These are phyloP conservation scores for Lasiodiplodia sp. DNA, from an alignment of 2,329 filamentous ascomycete genomes.

Conservation along the genomic window DNA sequence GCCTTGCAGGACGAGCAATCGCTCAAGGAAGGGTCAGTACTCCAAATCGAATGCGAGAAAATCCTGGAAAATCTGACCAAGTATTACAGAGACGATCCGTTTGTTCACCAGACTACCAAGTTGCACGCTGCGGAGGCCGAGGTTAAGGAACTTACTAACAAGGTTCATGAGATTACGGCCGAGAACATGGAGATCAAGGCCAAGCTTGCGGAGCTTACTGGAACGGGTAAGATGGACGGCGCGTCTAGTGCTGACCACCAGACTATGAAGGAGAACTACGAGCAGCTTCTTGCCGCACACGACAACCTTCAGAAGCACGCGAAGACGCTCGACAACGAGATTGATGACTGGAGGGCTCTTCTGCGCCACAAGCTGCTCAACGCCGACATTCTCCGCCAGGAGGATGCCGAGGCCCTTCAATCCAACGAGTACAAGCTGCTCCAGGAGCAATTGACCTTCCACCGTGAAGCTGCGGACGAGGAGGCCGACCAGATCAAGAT, in stretches of 20 bases:
- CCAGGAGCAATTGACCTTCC: slow-evolving; percentile 43
- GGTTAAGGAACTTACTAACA: slow-evolving; percentile 30
- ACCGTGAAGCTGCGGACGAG: slow-evolving; percentile 42
- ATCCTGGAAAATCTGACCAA: slow-evolving; percentile 20
- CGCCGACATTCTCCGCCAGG: slow-evolving; percentile 42
- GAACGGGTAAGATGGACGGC: slow-evolving; percentile 34
- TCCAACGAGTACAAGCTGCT: slow-evolving; percentile 44
- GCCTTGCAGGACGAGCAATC: slow-evolving; percentile 43
- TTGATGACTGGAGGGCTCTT: slow-evolving; percentile 46
- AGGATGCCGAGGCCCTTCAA: slow-evolving; percentile 42
- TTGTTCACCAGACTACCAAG: slow-evolving; percentile 49
- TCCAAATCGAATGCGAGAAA: slow-evolving; percentile 32
- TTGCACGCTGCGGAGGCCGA: slow-evolving; percentile 45
- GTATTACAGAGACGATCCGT: slow-evolving; percentile 35
- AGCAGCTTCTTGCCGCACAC: slow-evolving; percentile 44
- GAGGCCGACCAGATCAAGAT: slow-evolving; percentile 42
- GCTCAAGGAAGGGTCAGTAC: slow-evolving; percentile 38
- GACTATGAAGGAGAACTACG: slow-evolving; percentile 44
- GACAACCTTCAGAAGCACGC: slow-evolving; percentile 44
- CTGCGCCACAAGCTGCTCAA: slow-evolving; percentile 44
- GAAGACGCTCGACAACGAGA: slow-evolving; percentile 44
- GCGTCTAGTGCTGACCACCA: slow-evolving; percentile 39
- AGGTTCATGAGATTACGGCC: slow-evolving; percentile 28
- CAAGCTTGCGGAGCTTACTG: slow-evolving; percentile 22
- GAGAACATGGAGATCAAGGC: slow-evolving; percentile 31